phyloP scores from a whole-genome alignment of 2,329 filamentous ascomycete genomes.

The Claviceps purpurea region DNA sequence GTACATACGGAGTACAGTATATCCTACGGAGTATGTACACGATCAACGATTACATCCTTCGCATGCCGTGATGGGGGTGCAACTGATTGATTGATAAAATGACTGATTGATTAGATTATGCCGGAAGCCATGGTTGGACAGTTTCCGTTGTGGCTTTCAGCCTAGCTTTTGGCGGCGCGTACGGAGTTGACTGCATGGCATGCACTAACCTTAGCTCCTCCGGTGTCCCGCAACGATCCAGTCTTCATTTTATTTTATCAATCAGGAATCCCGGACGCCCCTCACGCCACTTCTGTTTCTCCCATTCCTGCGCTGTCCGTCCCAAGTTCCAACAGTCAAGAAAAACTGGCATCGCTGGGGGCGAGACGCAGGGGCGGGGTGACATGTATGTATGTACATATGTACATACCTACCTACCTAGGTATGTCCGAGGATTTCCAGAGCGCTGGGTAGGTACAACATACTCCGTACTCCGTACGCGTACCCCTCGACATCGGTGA shows the following conservation, averaged over 20 bases:
- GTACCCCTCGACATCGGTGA: neutral
- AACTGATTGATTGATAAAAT: neutral
- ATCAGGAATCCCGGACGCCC: neutral
- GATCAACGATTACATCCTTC: neutral
- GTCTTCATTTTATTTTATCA: neutral
- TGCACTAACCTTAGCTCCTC: neutral
- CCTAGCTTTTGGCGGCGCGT: neutral
- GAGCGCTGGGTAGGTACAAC: neutral
- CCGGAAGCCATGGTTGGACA: neutral
- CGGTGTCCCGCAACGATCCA: neutral
- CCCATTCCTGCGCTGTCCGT: neutral
- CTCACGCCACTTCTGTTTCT: neutral
- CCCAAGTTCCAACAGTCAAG: neutral
- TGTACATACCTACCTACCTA: too few relatives aligned
- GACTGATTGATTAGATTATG: constrained; percentile 1
- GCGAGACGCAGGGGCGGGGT: too few relatives aligned
- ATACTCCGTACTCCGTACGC: too few relatives aligned
- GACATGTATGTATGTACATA: too few relatives aligned
- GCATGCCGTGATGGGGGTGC: neutral
- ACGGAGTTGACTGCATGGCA: too few relatives aligned
- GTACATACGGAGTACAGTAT: too few relatives aligned
- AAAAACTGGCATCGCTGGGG: neutral
- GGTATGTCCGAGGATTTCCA: neutral
- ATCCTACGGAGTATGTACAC: too few relatives aligned
- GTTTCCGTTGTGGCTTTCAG: neutral